Evolutionary conservation across 495 filamentous ascomycete genomes (phyloP).

Genomic region (Amorphotheca resinae): DNA sequence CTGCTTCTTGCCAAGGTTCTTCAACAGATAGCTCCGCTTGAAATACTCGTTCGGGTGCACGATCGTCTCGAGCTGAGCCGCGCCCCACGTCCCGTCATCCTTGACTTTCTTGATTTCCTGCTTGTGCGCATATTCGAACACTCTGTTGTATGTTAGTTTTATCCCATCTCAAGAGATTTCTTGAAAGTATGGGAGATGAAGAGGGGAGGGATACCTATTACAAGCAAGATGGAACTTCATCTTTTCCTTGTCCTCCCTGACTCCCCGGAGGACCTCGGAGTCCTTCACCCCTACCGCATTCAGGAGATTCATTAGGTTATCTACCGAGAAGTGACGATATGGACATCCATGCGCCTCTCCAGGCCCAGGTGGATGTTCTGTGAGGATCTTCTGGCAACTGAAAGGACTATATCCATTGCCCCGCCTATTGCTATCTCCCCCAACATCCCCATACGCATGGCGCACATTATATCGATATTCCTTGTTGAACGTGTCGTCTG

Average conservation of each 20-base stretch:
- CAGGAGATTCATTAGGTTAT: constrained; percentile 69
- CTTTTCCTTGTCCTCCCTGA: constrained; percentile 79
- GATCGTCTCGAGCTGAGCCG: constrained; percentile 83
- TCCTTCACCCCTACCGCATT: constrained; percentile 67
- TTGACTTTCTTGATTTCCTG: constrained; percentile 81
- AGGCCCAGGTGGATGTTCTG: constrained; percentile 67
- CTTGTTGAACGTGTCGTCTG: constrained; percentile 87
- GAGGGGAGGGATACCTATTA: constrained; percentile 35
- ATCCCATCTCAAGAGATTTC: neutral
- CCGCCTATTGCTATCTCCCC: constrained; percentile 78
- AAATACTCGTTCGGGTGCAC: constrained; percentile 98
- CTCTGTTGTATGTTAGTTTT: constrained; percentile 27
- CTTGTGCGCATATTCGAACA: constrained; percentile 83
- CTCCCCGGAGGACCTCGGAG: constrained; percentile 59
- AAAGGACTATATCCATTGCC: constrained; percentile 79
- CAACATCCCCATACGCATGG: constrained; percentile 88
- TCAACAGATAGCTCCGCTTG: constrained; percentile 80
- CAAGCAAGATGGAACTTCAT: constrained; percentile 92
- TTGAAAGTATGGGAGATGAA: neutral
- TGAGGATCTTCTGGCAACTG: constrained; percentile 88
- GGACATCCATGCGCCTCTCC: constrained; percentile 91
- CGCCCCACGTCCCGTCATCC: constrained; percentile 64
- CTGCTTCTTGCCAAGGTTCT: constrained; percentile 43
- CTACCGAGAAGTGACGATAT: constrained; percentile 79
- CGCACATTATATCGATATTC: constrained; percentile 95